A percentile compares a stretch with the other conserved stretches of the same genome.
Evolutionary conservation across 148 eudicot genomes (phyloP).

Genomic region (Cornus controversa): DNA sequence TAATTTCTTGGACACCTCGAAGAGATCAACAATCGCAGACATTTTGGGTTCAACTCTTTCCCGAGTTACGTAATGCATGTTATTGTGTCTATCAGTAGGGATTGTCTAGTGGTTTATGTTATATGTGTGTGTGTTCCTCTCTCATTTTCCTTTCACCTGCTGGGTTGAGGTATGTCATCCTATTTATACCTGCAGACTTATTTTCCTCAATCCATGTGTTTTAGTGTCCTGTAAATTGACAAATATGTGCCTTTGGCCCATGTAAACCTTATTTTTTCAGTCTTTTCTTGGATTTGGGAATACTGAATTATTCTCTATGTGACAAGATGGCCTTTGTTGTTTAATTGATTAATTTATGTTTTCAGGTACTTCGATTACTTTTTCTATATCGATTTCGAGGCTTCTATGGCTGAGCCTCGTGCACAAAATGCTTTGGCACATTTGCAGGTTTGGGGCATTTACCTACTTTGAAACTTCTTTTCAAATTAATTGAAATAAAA

Average conservation of each 20-base stretch:
- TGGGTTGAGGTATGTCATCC: neutral
- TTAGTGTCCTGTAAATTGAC: neutral
- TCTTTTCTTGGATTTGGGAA: neutral
- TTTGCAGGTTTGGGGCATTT: slow-evolving; percentile 55
- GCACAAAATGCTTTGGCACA: slow-evolving; percentile 89
- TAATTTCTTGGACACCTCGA: no score
- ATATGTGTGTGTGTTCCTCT: neutral
- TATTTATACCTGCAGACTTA: neutral
- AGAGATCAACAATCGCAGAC: no score
- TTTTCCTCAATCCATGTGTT: neutral
- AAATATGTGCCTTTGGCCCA: neutral
- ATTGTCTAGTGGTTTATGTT: no score
- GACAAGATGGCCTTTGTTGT: neutral
- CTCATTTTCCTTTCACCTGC: no score
- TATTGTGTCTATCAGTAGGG: no score
- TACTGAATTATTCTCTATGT: neutral
- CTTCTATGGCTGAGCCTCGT: slow-evolving; percentile 95
- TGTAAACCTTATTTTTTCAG: neutral
- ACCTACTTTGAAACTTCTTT: neutral
- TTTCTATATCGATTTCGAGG: slow-evolving; percentile 88
- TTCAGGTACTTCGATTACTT: slow-evolving; percentile 74
- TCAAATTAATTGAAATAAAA: neutral
- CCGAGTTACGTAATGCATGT: no score
- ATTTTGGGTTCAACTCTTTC: no score
- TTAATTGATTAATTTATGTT: slow-evolving; percentile 16